phyloP scores from a whole-genome alignment of 306 rosid genomes.

The Quercus bicolor region DNA sequence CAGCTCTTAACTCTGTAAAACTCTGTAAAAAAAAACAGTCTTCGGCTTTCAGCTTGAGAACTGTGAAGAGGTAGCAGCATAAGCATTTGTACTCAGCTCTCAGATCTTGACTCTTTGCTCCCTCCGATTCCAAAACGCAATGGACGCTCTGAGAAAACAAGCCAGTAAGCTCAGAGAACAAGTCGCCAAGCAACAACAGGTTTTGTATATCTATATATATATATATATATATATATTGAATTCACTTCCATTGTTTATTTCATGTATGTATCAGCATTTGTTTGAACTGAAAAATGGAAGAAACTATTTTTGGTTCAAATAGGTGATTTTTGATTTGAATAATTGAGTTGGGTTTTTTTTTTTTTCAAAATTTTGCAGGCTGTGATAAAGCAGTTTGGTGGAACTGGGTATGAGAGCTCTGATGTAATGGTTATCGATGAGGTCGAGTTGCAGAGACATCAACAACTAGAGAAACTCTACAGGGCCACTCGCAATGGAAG shows the following conservation, averaged over 20 bases:
- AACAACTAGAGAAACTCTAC: conserved; percentile 77
- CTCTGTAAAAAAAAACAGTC: no score
- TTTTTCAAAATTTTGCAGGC: conserved; percentile 45
- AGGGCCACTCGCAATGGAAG: conserved; percentile 83
- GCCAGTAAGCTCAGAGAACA: conserved; percentile 88
- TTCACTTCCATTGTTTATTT: not conserved
- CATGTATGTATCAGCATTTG: not conserved
- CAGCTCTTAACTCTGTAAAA: no score
- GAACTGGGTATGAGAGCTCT: conserved; percentile 86
- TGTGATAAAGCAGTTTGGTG: conserved; percentile 82
- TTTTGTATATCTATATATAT: not conserved
- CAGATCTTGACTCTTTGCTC: no score
- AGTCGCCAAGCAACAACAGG: conserved; percentile 93
- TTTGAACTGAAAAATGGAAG: not conserved
- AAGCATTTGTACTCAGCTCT: no score
- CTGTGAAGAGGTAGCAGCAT: no score
- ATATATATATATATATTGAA: not conserved
- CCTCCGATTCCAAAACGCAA: conserved; percentile 14
- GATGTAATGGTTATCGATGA: conserved; percentile 90
- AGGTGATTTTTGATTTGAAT: not conserved
- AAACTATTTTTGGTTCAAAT: no score
- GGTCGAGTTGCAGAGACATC: conserved; percentile 94
- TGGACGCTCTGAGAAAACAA: conserved; percentile 89
- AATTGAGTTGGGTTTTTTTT: not conserved
- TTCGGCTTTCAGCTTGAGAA: no score